Base-by-base conservation (phyloP, 331 rosid genomes). In the Malus hybrid region DNA sequence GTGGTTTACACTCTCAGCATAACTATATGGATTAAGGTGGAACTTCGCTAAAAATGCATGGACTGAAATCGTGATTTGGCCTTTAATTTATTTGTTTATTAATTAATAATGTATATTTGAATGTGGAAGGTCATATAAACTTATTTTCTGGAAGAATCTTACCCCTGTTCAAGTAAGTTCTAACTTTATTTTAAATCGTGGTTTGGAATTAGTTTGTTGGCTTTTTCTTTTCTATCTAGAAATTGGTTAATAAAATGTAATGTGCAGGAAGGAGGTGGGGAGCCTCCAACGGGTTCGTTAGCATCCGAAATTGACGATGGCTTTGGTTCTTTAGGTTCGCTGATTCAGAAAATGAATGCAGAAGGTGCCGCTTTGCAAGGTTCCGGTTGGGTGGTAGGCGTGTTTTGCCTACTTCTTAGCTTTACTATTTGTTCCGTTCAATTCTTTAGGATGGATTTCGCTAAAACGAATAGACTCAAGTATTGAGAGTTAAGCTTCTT, bases 141-240 rank as follows among this genome's bases (percentile, higher is more conserved):
- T 79, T 6, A 55, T 84, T 68, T 84, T 78, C 83, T 84, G 86
- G 86, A 81, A 81, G 48, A 81, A 81, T 79, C 84, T 81, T 8
- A 29, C 79, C 20, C 77, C 86, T 55, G 57, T 81, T 61, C 58
- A 56, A 11, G 76, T 78, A 71, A 66, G 88, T 22, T 16, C 29
- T 15, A 24, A 62, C 29, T 52, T 63, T 26, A 10, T 20, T 14
- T 15, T 63, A 2, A 28, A 3, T 82, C 36, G 0, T 24, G 10
- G 62, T 36, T 57, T 50, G 16, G 24, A 10, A 14, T 58, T 60
- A 7, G 10, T 24, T 48, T 52, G 34, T 61, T 13, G 8, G 7
- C 6, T 10, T 20, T 57, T 57, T 58, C 11, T 36, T 58, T 58
- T 10, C 63, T 9, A 58, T 22, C 3, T 58, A 8, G 33, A 28